Evolutionary conservation across 2,329 filamentous ascomycete genomes (phyloP).

Genomic region (Parascedosporium putredinis): DNA sequence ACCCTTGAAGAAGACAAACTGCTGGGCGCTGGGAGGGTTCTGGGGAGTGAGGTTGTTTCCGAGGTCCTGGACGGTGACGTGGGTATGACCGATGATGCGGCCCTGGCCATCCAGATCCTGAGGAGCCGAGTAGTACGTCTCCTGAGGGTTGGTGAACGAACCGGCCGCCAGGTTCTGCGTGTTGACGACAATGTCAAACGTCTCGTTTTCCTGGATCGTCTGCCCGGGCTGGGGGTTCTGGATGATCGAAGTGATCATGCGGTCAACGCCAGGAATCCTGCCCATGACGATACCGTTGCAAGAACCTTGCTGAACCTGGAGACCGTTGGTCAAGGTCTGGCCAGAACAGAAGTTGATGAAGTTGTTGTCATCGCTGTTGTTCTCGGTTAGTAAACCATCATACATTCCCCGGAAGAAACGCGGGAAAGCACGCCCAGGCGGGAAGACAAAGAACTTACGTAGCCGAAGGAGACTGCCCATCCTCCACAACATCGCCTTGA

Average conservation of each 20-base stretch:
- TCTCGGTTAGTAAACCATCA: constrained; percentile 13
- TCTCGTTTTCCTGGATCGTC: constrained; percentile 32
- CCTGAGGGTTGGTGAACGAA: constrained; percentile 49
- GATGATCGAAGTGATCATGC: constrained; percentile 49
- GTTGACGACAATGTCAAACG: constrained; percentile 44
- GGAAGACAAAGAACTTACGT: constrained; percentile 31
- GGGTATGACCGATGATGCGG: constrained; percentile 47
- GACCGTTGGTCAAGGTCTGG: constrained; percentile 47
- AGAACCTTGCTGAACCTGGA: constrained; percentile 46
- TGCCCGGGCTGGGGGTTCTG: constrained; percentile 41
- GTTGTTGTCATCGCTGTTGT: constrained; percentile 41
- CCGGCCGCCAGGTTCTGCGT: constrained; percentile 43
- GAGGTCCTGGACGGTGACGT: constrained; percentile 47
- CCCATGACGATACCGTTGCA: constrained; percentile 59
- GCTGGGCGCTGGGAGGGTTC: constrained; percentile 38
- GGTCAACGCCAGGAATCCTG: constrained; percentile 41
- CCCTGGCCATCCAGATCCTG: constrained; percentile 39
- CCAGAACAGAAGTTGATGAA: constrained; percentile 54
- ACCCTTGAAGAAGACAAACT: constrained; percentile 56
- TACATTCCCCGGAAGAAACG: no score
- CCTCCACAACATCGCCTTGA: constrained; percentile 6
- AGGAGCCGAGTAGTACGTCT: constrained; percentile 51
- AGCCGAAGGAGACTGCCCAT: constrained; percentile 8
- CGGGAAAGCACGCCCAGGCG: constrained; percentile 15
- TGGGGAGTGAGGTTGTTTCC: constrained; percentile 39